Evolutionary conservation across 2,329 filamentous ascomycete genomes (phyloP), one percentile per base, ranked within the genome.

Genomic region (Fusarium multiceps): DNA sequence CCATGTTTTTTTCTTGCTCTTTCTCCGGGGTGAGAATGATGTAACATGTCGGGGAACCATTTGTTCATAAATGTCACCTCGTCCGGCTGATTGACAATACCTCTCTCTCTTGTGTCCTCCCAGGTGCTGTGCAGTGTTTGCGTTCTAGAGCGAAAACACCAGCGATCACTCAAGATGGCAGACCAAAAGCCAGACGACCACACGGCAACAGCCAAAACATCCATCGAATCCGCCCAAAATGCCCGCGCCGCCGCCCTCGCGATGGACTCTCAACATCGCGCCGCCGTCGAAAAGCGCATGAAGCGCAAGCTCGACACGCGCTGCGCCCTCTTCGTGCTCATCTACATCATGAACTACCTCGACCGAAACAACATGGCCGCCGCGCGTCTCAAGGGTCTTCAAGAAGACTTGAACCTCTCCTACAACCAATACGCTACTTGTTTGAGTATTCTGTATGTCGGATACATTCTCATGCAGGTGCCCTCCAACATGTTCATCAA

Each of bases 291-390:
- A 79, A 87, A 86, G 77, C 85, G 83, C 37, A 80, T 94, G 72
- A 86, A 89, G 77, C 86, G 89, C 71, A 94, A 93, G 80, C 89
- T 94, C 57, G 92, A 94, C 75, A 72, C 85, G 21, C 85, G 91
- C 63, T 93, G 78, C 82, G 90, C 77, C 82, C 87, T 92, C 71
- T 87, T 93, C 60, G 87, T 93, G 49, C 77, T 93, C 69, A 92
- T 93, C 81, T 93, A 93, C 75, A 92, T 93, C 76, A 84, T 82
- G 78, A 93, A 93, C 80, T 93, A 92, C 78, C 82, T 89, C 30
- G 89, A 91, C 73, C 82, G 89, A 37, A 90, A 90, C 76, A 90
- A 92, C 77, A 91, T 92, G 67, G 89, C 89, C 4, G 85, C 89
- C 2, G 90, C 90, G 2, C 85, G 87, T 23, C 82, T 92, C 55